phyloP scores from a whole-genome alignment of 139 green algal genomes.

The Spirogloea muscicola region DNA sequence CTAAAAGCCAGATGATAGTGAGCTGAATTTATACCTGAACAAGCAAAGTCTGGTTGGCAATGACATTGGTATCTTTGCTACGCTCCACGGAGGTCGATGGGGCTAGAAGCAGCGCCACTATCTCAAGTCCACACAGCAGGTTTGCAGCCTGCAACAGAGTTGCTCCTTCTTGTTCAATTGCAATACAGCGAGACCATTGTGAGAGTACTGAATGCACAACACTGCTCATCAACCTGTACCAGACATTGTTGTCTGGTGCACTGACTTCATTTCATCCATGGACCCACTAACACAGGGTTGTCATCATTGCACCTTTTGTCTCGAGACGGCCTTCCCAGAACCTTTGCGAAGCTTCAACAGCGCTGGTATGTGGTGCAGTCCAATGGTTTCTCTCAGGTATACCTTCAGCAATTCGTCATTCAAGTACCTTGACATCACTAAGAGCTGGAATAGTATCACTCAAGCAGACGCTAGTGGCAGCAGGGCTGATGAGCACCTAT shows the following conservation, averaged over 20 bases:
- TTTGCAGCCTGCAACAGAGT: slow-evolving; percentile 24
- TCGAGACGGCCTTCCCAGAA: slow-evolving; percentile 23
- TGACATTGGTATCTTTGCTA: slow-evolving; percentile 27
- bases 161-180: too few relatives aligned
- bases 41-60: slow-evolving; percentile 52
- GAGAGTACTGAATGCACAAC: too few relatives aligned
- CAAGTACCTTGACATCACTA: too few relatives aligned
- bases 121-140: slow-evolving; percentile 64
- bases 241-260: too few relatives aligned
- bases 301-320: slow-evolving; percentile 51
- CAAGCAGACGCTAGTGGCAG: too few relatives aligned
- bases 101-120: slow-evolving; percentile 57
- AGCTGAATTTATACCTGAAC: slow-evolving; percentile 40
- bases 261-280: too few relatives aligned
- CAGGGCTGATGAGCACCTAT: too few relatives aligned
- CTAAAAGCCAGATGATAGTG: too few relatives aligned
- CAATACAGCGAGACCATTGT: too few relatives aligned
- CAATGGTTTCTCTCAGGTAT: slow-evolving; percentile 35
- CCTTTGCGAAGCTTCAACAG: slow-evolving; percentile 33
- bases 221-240: too few relatives aligned
- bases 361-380: slow-evolving; percentile 16
- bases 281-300: slow-evolving; percentile 3
- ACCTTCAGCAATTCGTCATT: too few relatives aligned
- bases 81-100: neutral
- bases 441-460: too few relatives aligned